phyloP scores from a whole-genome alignment of 2,329 filamentous ascomycete genomes.

The Fusarium camptoceras region DNA sequence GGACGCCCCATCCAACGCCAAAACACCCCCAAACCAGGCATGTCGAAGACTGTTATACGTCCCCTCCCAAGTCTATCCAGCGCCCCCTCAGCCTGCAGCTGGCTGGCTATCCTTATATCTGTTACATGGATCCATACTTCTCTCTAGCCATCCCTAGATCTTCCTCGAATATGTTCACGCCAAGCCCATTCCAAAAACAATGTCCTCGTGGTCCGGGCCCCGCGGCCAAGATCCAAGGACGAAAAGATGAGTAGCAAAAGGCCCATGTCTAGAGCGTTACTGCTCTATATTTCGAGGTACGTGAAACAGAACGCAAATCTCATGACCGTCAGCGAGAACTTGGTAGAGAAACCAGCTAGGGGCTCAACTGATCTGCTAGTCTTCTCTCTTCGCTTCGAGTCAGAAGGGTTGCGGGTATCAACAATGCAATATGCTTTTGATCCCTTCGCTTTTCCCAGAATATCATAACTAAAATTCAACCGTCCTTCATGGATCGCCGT shows the following conservation, averaged over 20 bases:
- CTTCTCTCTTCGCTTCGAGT: slow-evolving; percentile 36
- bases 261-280: slow-evolving; percentile 23
- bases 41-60: slow-evolving; percentile 26
- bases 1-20: slow-evolving; percentile 45
- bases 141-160: slow-evolving; percentile 7
- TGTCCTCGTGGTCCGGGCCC: slow-evolving; percentile 14
- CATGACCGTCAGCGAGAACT: slow-evolving; percentile 39
- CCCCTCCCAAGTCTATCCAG: slow-evolving; percentile 32
- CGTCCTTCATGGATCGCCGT: slow-evolving; percentile 46
- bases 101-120: slow-evolving; percentile 20
- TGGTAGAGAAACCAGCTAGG: slow-evolving; percentile 28
- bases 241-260: slow-evolving; percentile 26
- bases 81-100: slow-evolving; percentile 11
- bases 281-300: slow-evolving; percentile 37
- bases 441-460: slow-evolving; percentile 48
- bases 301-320: slow-evolving; percentile 47
- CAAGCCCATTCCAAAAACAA: slow-evolving; percentile 15
- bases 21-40: slow-evolving; percentile 43
- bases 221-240: slow-evolving; percentile 9
- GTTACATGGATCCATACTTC: slow-evolving; percentile 9
- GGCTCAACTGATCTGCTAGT: slow-evolving; percentile 23
- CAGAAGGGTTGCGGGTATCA: slow-evolving; percentile 49
- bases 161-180: slow-evolving; percentile 13
- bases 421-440: slow-evolving; percentile 50
- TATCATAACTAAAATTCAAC: slow-evolving; percentile 46